Evolutionary conservation across 2,329 filamentous ascomycete species (phyloP), one percentile per base, ranked within the genome.

Genomic region (Talaromyces piceae): DNA sequence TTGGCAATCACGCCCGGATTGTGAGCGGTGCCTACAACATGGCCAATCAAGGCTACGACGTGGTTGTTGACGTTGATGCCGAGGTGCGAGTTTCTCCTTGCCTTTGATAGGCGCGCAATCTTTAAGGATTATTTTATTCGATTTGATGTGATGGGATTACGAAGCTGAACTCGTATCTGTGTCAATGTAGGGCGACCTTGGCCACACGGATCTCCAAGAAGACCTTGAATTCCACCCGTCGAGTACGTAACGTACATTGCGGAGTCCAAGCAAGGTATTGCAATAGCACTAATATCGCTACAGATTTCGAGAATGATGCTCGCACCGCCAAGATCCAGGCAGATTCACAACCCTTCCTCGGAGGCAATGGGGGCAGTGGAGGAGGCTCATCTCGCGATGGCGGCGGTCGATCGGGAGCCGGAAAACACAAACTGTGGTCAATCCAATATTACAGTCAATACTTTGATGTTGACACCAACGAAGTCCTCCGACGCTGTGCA

Each of bases 141-240:
- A n/a, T 31, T 8, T 27, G 20, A 3, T 5, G 8, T 33, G 30
- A 18, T 9, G 7, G 33, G 20, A 37, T 9, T 11, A 47, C 41
- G 37, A 12, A 25, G 39, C 49, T 27, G 28, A 26, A 56, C 64
- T 47, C 62, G 49, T 23, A 44, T 12, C 27, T 27, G 18, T 28
- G 41, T 27, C 20, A 20, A 37, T 37, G 53, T 67, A 97, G 91
- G 91, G 91, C 64, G 93, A 98, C 73, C 84, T 98, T 67, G 93
- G 93, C 63, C 91, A 96, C 73, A 98, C 93, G 52, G 93, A 98
- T 71, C 86, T 98, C 22, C 90, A 96, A 77, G 91, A 96, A 71
- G 93, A 97, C 73, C 90, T 98, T 68, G 93, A 97, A 80, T 98
- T 98, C 76, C 93, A 98, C 78, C 87, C 84, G 66, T 96, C 91